Evolutionary conservation across 2,329 filamentous ascomycete species (phyloP).

Genomic region (Botrytis medusae): DNA sequence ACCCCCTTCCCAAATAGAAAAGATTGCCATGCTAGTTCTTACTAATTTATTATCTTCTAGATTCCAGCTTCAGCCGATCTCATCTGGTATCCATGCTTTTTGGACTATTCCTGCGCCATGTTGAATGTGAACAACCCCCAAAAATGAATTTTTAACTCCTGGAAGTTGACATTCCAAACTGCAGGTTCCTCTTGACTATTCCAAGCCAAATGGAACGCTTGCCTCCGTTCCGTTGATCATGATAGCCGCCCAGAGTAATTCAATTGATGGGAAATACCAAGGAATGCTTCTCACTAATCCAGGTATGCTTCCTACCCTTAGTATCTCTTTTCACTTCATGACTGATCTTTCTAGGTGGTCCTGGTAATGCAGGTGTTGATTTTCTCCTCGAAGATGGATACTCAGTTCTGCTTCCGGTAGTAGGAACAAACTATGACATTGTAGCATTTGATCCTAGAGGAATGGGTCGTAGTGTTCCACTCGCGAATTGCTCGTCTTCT

Average conservation of each 20-base stretch:
- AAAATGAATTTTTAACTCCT: neutral
- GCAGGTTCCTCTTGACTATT: conserved; percentile 30
- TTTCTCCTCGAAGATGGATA: conserved; percentile 31
- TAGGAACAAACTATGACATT: conserved; percentile 50
- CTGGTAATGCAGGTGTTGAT: conserved; percentile 25
- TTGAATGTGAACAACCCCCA: conserved; percentile 17
- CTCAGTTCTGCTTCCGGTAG: conserved; percentile 42
- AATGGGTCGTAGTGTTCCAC: conserved; percentile 25
- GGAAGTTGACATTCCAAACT: neutral
- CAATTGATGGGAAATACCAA: conserved; percentile 21
- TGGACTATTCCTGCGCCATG: conserved; percentile 23
- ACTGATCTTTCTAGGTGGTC: neutral
- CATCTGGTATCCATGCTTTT: conserved; percentile 24
- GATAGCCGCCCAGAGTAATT: conserved; percentile 21
- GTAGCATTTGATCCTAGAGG: conserved; percentile 54
- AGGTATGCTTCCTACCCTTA: neutral
- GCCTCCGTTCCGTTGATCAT: conserved; percentile 27
- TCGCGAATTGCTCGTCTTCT: conserved; percentile 24
- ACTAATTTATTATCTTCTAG: conserved; percentile 20
- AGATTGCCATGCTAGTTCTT: neutral
- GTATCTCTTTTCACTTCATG: neutral
- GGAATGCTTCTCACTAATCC: conserved; percentile 28
- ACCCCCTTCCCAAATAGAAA: neutral
- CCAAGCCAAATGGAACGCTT: conserved; percentile 12
- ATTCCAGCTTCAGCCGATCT: conserved; percentile 21